Base-by-base conservation (phyloP, 177 flowering plant species). In the Vitis hybrid region DNA sequence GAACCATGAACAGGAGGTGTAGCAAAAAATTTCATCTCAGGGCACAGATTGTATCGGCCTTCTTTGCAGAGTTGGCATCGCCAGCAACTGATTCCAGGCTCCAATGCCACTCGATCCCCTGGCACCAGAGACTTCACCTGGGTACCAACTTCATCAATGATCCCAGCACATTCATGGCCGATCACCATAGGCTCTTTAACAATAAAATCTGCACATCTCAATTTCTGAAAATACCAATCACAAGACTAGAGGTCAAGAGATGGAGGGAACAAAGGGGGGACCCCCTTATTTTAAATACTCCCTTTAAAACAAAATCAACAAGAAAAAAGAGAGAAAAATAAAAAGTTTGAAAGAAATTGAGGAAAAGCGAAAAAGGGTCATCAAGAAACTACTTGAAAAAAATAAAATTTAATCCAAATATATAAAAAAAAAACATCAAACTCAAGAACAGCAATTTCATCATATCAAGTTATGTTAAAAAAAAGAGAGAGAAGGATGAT, bases 121-220 rank as follows among this genome's bases (percentile, higher is more conserved):
- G 80, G 81, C 66, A 72, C 86, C 53, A 96, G 71, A 54, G 72
- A 31, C 76, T 86, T 89, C 72, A 96, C 97, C 70, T 88, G 88
- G 51, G 80, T 78, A 6, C 99, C 98, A 66, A 90, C 90, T 85
- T 91, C 95, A 69, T 89, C 97, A 31, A 96, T 79, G 56, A 94
- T 72, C 70, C 99, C 98, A 62, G 97, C 98, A 76, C 97, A 94
- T 73, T 96, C 99, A 71, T 96, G 99, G 50, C 99, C 99, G 69
- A 96, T 96, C 54, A 96, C 99, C 97, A 96, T 94, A 0, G 99
- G 98, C 70, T 92, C 94, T 80, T 88, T 82, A 38, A 92, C 98
- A 2, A 88, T 61, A 74, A 87, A 94, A 78, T 86, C 73, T 4
- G 89, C 99, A 59, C 86, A 84, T 68, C 72, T 77, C 85, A 96